Evolutionary conservation across 768 basidiomycete species (phyloP), one percentile per base, ranked within the genome.

Genomic region (Serendipita indica): DNA sequence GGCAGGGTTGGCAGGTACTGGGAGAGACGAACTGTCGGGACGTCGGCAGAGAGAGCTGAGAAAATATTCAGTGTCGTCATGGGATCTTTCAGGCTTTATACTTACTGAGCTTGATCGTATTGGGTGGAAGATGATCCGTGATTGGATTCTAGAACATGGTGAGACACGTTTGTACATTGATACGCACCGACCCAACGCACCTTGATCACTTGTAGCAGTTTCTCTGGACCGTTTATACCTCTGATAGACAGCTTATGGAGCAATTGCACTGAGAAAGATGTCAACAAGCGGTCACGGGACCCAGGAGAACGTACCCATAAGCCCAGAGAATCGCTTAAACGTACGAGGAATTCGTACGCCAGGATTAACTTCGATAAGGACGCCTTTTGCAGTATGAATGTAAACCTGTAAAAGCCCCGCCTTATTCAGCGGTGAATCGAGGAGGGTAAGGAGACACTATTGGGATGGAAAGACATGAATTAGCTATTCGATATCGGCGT

Each of bases 361-460:
- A 2, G 96, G 96, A 70, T 99, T 98, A 64, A 98, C 91, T 72
- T 99, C 94, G 68, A 99, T 98, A 45, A 99, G 79, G 12, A 92
- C 88, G 35, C 92, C 92, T 66, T 87, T 89, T 16, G 91, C 88
- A 14, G 96, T 98, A 74, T 97, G 93, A 61, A 99, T 93, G 73
- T 94, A 99, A 16, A 99, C 92, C 70, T 98, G 96, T 10, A 98
- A 80, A 27, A 89, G 72, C 7, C 96, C 96, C 5, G 94, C 89
- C 72, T 98, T 98, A 78, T 99, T 99, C 43, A 99, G 73, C 1
- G 96, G 96, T 18, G 94, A 98, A 72, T 99, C 96, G 60, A 99
- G 80, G 4, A 99, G 77, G 0, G 96, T 99, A 64, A 99, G 74
- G 10, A 99, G 80, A 67, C 96, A 99, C 91, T 98, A 65, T n/a